Conservation (phyloP, 1,284 basidiomycete species). For the Leccinum pseudoinsigne region DNA sequence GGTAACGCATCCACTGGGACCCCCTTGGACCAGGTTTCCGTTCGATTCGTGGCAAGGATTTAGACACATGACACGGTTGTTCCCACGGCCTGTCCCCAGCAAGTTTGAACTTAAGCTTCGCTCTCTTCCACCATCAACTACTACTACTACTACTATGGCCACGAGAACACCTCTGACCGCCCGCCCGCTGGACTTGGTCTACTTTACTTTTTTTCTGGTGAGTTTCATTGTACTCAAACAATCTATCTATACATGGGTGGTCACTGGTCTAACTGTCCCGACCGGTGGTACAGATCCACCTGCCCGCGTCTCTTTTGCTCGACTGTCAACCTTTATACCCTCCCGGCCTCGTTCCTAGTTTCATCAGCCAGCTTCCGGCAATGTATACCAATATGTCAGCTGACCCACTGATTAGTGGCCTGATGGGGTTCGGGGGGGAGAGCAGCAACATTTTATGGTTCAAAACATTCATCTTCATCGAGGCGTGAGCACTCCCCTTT, state of each 20-base stretch:
- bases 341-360: constrained; percentile 43
- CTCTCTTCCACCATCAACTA: background rate
- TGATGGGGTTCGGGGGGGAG: constrained; percentile 44
- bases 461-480: constrained; percentile 60
- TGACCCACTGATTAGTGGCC: constrained; percentile 64
- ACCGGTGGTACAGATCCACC: constrained; percentile 49
- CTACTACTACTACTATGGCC: background rate
- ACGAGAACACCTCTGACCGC: constrained; percentile 40
- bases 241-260: background rate
- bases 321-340: constrained; percentile 76
- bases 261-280: background rate
- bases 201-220: constrained; percentile 64
- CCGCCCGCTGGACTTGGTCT: constrained; percentile 62
- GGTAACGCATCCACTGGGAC: no score
- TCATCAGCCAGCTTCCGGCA: constrained; percentile 42
- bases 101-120: background rate
- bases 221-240: constrained; percentile 18
- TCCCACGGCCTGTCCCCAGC: background rate
- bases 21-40: no score
- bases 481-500: constrained; percentile 41
- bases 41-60: no score
- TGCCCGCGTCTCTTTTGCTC: constrained; percentile 61
- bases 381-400: constrained; percentile 52
- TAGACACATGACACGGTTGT: background rate
- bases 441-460: constrained; percentile 57